Percentiles rank a stretch among this genome's conserved stretches.
These are phyloP conservation scores for Fonsecaea erecta DNA, from an alignment of 2,329 filamentous ascomycete species.

Conservation along the genomic window DNA sequence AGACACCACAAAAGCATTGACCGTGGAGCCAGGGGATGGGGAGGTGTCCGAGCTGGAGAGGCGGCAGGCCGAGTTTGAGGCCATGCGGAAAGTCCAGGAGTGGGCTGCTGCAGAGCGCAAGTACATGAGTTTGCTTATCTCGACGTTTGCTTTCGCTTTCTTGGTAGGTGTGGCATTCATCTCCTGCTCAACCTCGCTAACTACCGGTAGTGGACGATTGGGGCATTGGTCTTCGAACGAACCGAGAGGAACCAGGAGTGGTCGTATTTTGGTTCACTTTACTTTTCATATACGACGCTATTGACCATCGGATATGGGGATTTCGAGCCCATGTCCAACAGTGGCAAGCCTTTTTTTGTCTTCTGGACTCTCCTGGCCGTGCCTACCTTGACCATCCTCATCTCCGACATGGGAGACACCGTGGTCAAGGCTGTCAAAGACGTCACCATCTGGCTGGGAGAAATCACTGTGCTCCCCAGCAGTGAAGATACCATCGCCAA, in stretches of 20 bases:
- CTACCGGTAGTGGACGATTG: conserved; percentile 51
- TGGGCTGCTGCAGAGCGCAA: conserved; percentile 48
- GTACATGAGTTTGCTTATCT: conserved; percentile 51
- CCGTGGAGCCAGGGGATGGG: conserved; percentile 29
- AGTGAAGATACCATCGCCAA: conserved; percentile 48
- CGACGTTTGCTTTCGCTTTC: conserved; percentile 43
- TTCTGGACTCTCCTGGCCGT: conserved; percentile 62
- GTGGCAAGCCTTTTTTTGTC: conserved; percentile 61
- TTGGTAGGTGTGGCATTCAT: conserved; percentile 32
- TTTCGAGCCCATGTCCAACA: conserved; percentile 52
- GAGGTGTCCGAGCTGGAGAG: conserved; percentile 31
- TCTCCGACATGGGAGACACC: conserved; percentile 59
- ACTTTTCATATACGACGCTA: conserved; percentile 59
- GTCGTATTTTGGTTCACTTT: conserved; percentile 59
- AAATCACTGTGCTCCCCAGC: conserved; percentile 59
- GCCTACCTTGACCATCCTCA: conserved; percentile 60
- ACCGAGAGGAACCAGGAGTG: conserved; percentile 54
- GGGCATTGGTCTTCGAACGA: conserved; percentile 56
- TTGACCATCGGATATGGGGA: conserved; percentile 63
- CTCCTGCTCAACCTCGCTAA: conserved; percentile 5
- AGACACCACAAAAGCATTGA: conserved; percentile 21
- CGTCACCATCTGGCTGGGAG: conserved; percentile 60
- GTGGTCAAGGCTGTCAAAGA: conserved; percentile 60
- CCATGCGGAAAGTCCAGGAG: conserved; percentile 54
- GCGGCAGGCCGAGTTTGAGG: conserved; percentile 47